Evolutionary conservation across 1,284 basidiomycete species (phyloP).

Genomic region (Cryptococcus amylolentus): DNA sequence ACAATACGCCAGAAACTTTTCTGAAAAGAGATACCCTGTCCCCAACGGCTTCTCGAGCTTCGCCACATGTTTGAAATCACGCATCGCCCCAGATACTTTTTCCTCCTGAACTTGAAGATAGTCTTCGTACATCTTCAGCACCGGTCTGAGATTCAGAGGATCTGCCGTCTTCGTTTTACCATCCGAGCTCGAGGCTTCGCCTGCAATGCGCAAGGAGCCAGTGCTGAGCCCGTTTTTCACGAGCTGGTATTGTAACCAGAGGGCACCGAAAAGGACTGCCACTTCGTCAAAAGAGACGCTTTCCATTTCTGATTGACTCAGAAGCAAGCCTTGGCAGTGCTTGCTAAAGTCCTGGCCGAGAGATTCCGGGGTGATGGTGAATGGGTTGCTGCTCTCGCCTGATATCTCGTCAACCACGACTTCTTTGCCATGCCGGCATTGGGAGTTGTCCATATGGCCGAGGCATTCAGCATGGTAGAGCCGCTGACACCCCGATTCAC

Average conservation of each 20-base stretch:
- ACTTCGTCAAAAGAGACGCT: slow-evolving; percentile 63
- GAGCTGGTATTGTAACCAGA: slow-evolving; percentile 66
- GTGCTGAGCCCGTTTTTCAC: slow-evolving; percentile 62
- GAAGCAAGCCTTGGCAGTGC: slow-evolving; percentile 54
- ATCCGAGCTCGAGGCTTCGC: slow-evolving; percentile 15
- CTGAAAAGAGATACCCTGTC: slow-evolving; percentile 61
- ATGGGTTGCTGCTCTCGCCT: slow-evolving; percentile 41
- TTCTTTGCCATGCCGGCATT: slow-evolving; percentile 42
- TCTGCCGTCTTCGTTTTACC: slow-evolving; percentile 45
- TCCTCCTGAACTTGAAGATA: slow-evolving; percentile 44
- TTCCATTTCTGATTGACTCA: slow-evolving; percentile 53
- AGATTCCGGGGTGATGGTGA: slow-evolving; percentile 53
- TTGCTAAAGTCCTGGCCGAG: slow-evolving; percentile 59
- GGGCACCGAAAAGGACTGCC: slow-evolving; percentile 57
- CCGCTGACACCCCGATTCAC: slow-evolving; percentile 57
- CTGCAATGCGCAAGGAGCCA: slow-evolving; percentile 55
- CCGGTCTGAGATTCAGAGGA: slow-evolving; percentile 60
- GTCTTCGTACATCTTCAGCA: slow-evolving; percentile 57
- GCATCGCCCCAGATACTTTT: slow-evolving; percentile 22
- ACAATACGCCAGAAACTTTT: slow-evolving; percentile 60
- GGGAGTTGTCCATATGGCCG: slow-evolving; percentile 35
- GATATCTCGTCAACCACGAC: slow-evolving; percentile 29
- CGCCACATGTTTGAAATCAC: slow-evolving; percentile 23
- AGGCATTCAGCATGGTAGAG: slow-evolving; percentile 62
- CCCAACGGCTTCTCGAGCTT: slow-evolving; percentile 11